Evolutionary conservation across 179 eudicot species (phyloP).

Genomic region (Silene noctiflora): DNA sequence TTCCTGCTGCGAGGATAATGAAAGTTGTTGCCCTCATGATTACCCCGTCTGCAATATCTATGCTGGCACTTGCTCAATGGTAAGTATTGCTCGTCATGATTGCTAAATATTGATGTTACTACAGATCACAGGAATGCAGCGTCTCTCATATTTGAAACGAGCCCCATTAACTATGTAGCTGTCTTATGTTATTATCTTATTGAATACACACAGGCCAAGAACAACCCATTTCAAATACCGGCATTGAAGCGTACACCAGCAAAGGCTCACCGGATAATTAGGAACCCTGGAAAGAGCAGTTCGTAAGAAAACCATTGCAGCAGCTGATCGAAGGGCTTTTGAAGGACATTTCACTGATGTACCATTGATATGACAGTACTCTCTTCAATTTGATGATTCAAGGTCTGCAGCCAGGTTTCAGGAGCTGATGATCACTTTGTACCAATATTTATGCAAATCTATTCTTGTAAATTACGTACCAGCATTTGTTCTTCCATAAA

Average conservation of each 20-base stretch:
- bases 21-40: slow-evolving; percentile 80
- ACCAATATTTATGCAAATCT: neutral
- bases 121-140: neutral
- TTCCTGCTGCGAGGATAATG: slow-evolving; percentile 68
- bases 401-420: neutral
- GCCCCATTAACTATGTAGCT: no score
- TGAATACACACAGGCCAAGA: slow-evolving; percentile 51
- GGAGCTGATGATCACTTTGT: neutral
- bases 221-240: slow-evolving; percentile 56
- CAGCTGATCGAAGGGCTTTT: neutral
- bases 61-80: slow-evolving; percentile 54
- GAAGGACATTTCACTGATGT: neutral
- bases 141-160: no score
- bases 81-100: slow-evolving; percentile 18
- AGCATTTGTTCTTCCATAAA: neutral
- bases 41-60: slow-evolving; percentile 61
- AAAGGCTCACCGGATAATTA: slow-evolving; percentile 12
- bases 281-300: slow-evolving; percentile 1
- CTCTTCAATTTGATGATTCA: neutral
- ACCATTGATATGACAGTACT: neutral
- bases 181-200: neutral
- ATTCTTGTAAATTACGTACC: neutral
- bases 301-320: neutral
- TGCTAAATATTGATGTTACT: neutral
- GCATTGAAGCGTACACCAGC: slow-evolving; percentile 54